Percentiles rank a stretch among this genome's conserved stretches.
phyloP scores from a whole-genome alignment of 805 yeast species.

The Metschnikowia vanudenii region DNA sequence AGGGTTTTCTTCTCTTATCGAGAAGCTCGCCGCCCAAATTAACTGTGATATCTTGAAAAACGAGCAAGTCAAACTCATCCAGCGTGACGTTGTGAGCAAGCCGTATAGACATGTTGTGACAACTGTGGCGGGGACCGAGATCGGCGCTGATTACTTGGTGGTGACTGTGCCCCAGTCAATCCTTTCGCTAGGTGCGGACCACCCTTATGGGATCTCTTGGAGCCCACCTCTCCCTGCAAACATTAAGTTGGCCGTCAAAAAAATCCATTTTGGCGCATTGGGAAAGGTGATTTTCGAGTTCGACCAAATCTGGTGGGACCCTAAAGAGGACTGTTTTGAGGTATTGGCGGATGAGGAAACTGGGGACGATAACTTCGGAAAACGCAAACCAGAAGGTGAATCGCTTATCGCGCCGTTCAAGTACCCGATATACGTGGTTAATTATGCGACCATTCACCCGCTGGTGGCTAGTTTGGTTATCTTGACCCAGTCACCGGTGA shows the following conservation, averaged over 20 bases:
- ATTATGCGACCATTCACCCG: conserved; percentile 38
- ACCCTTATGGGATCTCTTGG: conserved; percentile 54
- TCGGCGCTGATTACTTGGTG: conserved; percentile 54
- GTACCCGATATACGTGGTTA: conserved; percentile 62
- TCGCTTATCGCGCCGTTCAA: conserved; percentile 43
- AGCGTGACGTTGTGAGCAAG: conserved; percentile 23
- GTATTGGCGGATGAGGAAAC: conserved; percentile 13
- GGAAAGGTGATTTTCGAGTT: conserved; percentile 77
- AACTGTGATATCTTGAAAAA: conserved; percentile 36
- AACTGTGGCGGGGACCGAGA: conserved; percentile 30
- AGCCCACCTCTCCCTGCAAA: conserved; percentile 51
- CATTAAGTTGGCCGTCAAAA: conserved; percentile 43
- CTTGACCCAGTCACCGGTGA: conserved; percentile 70
- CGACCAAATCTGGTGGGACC: conserved; percentile 59
- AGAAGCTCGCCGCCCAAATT: conserved; percentile 37
- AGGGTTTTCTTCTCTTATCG: conserved; percentile 56
- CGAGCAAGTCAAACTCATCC: conserved; percentile 42
- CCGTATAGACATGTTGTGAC: conserved; percentile 27
- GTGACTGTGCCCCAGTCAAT: conserved; percentile 80
- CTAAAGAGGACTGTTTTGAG: conserved; percentile 26
- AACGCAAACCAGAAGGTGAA: not conserved
- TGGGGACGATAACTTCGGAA: not conserved
- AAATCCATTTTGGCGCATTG: conserved; percentile 60
- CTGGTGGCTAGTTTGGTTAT: conserved; percentile 48
- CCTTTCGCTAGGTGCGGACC: conserved; percentile 40